Conservation (phyloP, 345 rosid species). For the Raphanus sativus region DNA sequence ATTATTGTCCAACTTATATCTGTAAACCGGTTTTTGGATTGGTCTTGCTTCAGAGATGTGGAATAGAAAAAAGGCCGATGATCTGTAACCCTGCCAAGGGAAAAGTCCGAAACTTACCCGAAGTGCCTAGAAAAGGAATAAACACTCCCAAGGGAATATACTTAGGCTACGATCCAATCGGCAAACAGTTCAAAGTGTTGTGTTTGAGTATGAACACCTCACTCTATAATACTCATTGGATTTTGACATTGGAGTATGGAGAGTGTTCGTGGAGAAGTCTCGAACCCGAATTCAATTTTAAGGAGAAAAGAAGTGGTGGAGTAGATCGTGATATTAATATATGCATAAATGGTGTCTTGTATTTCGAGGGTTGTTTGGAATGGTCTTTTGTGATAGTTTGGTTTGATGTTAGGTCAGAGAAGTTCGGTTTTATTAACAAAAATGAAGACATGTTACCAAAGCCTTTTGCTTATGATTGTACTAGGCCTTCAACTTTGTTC, state of each 20-base stretch:
- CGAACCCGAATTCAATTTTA: neutral
- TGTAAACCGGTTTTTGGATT: neutral
- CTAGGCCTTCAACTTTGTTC: neutral
- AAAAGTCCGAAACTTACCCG: neutral
- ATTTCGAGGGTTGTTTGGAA: neutral
- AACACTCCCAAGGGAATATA: neutral
- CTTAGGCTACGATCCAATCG: neutral
- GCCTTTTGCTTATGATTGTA: too few relatives aligned
- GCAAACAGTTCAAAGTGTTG: neutral
- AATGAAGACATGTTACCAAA: too few relatives aligned
- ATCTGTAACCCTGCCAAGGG: neutral
- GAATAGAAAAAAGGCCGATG: neutral
- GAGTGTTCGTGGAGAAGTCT: neutral
- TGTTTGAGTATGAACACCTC: neutral
- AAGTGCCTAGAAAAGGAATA: neutral
- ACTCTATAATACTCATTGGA: neutral
- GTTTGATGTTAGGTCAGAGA: neutral
- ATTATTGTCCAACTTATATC: neutral
- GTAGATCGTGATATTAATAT: neutral
- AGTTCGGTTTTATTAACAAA: neutral
- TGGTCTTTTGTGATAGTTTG: neutral
- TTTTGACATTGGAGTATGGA: neutral
- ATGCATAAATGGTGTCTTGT: constrained; percentile 4
- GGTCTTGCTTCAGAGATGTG: neutral
- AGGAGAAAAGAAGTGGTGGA: neutral